Conservation (phyloP, 1,284 basidiomycete genomes). For the Pulchroboletus neoregius region DNA sequence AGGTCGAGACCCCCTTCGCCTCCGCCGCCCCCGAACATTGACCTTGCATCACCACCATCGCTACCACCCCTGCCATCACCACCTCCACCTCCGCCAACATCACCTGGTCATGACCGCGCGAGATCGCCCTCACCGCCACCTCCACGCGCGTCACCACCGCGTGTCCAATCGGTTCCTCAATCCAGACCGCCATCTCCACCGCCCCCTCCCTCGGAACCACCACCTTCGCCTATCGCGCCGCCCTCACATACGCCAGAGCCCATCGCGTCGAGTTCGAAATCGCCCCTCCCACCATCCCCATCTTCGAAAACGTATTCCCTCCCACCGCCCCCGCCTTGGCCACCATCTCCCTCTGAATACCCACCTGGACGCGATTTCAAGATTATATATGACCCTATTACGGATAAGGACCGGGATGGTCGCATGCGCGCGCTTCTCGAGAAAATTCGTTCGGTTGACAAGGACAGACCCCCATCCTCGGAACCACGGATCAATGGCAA, state of each 20-base stretch:
- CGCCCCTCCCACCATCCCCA: constrained; percentile 9
- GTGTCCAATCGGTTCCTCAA: constrained; percentile 3
- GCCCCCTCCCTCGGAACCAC: constrained; percentile 23
- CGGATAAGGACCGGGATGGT: constrained; percentile 47
- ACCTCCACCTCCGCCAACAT: constrained; percentile 17
- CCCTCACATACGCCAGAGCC: constrained; percentile 27
- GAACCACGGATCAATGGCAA: constrained; percentile 56
- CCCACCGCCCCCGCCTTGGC: constrained; percentile 43
- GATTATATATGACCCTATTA: constrained; percentile 58
- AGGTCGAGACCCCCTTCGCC: constrained; percentile 11
- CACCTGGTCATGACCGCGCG: constrained; percentile 20
- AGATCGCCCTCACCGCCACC: no score
- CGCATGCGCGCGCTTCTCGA: constrained; percentile 50
- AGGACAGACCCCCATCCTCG: constrained; percentile 24
- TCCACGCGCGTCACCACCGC: constrained; percentile 23
- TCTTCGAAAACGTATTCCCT: constrained; percentile 34
- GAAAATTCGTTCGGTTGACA: constrained; percentile 42
- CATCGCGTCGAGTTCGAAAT: constrained; percentile 30
- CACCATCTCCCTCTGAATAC: constrained; percentile 44
- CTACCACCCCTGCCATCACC: constrained; percentile 17
- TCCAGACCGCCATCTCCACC: constrained; percentile 21
- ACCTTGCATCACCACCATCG: constrained; percentile 20
- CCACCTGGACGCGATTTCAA: constrained; percentile 49
- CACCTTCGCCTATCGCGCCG: constrained; percentile 16
- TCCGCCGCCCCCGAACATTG: constrained; percentile 1